phyloP scores from a whole-genome alignment of 2,329 filamentous ascomycete genomes.

The Celoporthe dispersa region DNA sequence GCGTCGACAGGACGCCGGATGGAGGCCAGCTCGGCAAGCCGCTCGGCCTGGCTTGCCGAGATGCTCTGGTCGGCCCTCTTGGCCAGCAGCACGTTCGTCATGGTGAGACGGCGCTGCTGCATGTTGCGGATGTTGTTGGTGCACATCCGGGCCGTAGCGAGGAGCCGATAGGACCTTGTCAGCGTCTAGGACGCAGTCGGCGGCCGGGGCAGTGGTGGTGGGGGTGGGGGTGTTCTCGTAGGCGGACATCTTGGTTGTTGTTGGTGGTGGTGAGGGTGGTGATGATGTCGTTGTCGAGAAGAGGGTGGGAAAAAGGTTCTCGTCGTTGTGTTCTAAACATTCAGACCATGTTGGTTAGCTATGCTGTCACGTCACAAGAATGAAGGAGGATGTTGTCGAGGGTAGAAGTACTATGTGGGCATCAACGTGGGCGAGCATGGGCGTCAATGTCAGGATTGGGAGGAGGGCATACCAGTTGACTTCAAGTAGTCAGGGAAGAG shows the following conservation, averaged over 20 bases:
- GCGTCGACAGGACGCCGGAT: neutral
- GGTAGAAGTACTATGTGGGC: neutral
- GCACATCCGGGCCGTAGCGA: neutral
- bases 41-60: neutral
- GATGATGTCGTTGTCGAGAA: neutral
- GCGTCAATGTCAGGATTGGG: neutral
- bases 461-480: neutral
- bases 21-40: neutral
- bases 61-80: neutral
- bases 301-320: neutral
- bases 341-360: neutral
- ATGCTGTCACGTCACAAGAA: neutral
- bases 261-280: no score
- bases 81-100: neutral
- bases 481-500: neutral
- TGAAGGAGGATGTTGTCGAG: neutral
- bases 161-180: neutral
- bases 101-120: neutral
- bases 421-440: neutral
- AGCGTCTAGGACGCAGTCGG: neutral
- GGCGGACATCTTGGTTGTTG: neutral
- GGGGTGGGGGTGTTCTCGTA: neutral
- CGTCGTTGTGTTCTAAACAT: neutral
- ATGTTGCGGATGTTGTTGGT: neutral
- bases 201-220: neutral